phyloP scores from a whole-genome alignment of 352 stramenopile species.

The Phytophthora colocasiae region DNA sequence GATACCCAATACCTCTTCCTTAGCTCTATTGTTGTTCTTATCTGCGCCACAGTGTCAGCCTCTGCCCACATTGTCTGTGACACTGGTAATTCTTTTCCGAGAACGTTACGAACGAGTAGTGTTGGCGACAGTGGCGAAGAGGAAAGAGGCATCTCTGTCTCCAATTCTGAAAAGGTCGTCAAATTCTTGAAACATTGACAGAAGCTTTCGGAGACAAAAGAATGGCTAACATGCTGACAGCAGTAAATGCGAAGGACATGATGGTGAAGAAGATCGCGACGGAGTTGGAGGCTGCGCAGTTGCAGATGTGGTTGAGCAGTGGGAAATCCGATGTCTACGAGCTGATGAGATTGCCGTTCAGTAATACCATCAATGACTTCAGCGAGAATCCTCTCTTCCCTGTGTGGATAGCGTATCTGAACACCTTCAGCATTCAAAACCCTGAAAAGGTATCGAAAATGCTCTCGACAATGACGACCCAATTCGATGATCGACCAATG shows the following conservation, averaged over 20 bases:
- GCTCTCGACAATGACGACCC: neutral
- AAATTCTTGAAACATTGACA: neutral
- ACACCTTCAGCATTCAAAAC: neutral
- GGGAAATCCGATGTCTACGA: neutral
- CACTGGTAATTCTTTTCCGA: neutral
- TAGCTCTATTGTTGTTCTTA: too few species aligned
- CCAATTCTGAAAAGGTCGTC: neutral
- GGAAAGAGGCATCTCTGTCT: neutral
- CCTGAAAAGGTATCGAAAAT: neutral
- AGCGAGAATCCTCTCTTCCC: too few species aligned
- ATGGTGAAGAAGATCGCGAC: neutral
- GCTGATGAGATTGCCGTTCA: neutral
- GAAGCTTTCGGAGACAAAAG: neutral
- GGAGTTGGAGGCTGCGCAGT: neutral
- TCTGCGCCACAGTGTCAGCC: too few species aligned
- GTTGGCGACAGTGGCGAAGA: neutral
- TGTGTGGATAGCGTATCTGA: neutral
- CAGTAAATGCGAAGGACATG: neutral
- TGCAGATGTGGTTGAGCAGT: slow-evolving; percentile 4
- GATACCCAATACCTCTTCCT: too few species aligned
- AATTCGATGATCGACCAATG: neutral
- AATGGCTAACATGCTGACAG: neutral
- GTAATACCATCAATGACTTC: too few species aligned
- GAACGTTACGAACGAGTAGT: neutral
- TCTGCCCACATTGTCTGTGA: neutral